Conservation (phyloP, 2,329 filamentous ascomycete genomes). For the Byssochlamys sp. region DNA sequence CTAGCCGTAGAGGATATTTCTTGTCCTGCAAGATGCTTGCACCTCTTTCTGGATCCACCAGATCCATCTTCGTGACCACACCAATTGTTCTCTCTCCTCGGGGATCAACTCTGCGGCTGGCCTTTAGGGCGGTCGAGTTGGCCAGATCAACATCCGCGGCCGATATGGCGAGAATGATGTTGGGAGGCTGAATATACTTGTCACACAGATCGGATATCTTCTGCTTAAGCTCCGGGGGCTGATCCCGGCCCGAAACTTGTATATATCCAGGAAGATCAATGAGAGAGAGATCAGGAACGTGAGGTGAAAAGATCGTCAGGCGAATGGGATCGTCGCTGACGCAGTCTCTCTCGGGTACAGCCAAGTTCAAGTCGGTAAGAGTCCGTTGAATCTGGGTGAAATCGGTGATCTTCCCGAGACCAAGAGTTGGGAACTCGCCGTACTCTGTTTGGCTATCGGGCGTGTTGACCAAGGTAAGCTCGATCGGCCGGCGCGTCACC, state of each 20-base stretch:
- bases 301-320: slow-evolving; percentile 85
- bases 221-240: slow-evolving; percentile 82
- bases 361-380: slow-evolving; percentile 85
- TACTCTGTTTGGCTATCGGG: slow-evolving; percentile 80
- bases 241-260: slow-evolving; percentile 83
- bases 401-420: slow-evolving; percentile 79
- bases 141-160: slow-evolving; percentile 94
- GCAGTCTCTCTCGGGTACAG: slow-evolving; percentile 81
- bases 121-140: slow-evolving; percentile 84
- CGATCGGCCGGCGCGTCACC: slow-evolving; percentile 92
- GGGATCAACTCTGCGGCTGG: slow-evolving; percentile 84
- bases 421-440: slow-evolving; percentile 88
- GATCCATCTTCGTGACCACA: slow-evolving; percentile 98
- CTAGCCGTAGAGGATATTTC: slow-evolving; percentile 88
- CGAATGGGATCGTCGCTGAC: slow-evolving; percentile 96
- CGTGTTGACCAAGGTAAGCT: slow-evolving; percentile 90
- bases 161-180: slow-evolving; percentile 93
- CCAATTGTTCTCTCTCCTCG: slow-evolving; percentile 92
- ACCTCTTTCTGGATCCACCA: slow-evolving; percentile 76
- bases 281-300: slow-evolving; percentile 86
- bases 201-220: slow-evolving; percentile 95
- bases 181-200: slow-evolving; percentile 93
- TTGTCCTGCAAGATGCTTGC: slow-evolving; percentile 70
- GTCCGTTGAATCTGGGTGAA: slow-evolving; percentile 78
- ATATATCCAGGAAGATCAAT: slow-evolving; percentile 97